Evolutionary conservation across 2,329 filamentous ascomycete genomes (phyloP).

Genomic region (Colletotrichum sp.): DNA sequence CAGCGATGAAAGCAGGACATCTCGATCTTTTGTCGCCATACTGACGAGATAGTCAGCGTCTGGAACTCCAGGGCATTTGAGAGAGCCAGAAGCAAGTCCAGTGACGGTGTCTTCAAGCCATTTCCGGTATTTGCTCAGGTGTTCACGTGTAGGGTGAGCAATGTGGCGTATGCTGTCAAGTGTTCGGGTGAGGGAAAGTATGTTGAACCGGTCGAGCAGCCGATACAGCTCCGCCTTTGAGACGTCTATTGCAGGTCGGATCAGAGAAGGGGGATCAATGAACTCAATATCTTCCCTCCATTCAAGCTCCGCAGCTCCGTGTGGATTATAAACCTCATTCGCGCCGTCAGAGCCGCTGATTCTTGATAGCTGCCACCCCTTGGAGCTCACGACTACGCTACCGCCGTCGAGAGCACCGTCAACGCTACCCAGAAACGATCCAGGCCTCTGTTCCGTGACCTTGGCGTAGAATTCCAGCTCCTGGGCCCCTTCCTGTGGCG

Average conservation of each 20-base stretch:
- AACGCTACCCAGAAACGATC: neutral
- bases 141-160: neutral
- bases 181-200: neutral
- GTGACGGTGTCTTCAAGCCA: neutral
- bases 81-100: neutral
- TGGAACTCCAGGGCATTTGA: neutral
- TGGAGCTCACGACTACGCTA: neutral
- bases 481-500: neutral
- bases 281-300: neutral
- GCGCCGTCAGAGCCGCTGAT: neutral
- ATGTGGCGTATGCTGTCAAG: neutral
- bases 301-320: neutral
- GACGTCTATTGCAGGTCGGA: neutral
- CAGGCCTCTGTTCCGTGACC: neutral
- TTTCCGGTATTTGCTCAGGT: neutral
- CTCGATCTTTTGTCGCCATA: neutral
- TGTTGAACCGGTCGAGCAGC: neutral
- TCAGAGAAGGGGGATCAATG: neutral
- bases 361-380: neutral
- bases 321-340: neutral
- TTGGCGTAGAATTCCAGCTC: neutral
- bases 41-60: neutral
- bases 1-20: neutral
- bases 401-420: neutral
- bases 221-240: neutral